A percentile compares a stretch with the other conserved stretches of the same genome.
phyloP scores from a whole-genome alignment of 495 filamentous ascomycete species.

The Pseudoneurospora amorphoporcata region DNA sequence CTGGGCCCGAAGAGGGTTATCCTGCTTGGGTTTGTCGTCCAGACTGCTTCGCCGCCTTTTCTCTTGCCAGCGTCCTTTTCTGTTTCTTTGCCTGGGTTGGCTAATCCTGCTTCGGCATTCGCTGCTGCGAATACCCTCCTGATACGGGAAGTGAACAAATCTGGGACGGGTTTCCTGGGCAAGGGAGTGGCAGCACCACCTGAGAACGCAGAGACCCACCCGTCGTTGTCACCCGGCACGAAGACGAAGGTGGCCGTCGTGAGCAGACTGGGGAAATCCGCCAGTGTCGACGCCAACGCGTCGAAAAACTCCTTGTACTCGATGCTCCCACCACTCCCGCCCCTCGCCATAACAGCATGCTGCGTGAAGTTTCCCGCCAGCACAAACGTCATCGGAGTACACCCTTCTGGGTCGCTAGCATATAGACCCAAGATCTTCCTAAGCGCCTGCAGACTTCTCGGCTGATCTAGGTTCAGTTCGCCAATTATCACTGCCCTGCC shows the following conservation, averaged over 20 bases:
- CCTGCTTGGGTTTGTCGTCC: conserved; percentile 78
- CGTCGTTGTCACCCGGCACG: conserved; percentile 91
- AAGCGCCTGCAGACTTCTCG: conserved; percentile 63
- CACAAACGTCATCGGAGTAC: conserved; percentile 67
- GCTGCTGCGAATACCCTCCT: conserved; percentile 68
- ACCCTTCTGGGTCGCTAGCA: conserved; percentile 46
- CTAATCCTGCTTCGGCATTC: conserved; percentile 46
- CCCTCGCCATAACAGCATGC: conserved; percentile 60
- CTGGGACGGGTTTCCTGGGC: conserved; percentile 65
- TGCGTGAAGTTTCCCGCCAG: conserved; percentile 78
- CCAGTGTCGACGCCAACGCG: conserved; percentile 66
- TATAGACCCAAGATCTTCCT: conserved; percentile 65
- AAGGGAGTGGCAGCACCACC: conserved; percentile 68
- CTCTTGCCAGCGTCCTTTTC: conserved; percentile 37
- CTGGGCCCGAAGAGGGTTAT: conserved; percentile 73
- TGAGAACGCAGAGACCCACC: conserved; percentile 78
- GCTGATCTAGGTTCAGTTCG: conserved; percentile 77
- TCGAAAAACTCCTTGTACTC: conserved; percentile 95
- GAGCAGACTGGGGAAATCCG: conserved; percentile 78
- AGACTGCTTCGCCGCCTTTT: conserved; percentile 59
- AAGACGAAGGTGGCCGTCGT: conserved; percentile 75
- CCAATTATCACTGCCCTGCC: conserved; percentile 61
- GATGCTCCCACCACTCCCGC: conserved; percentile 61
- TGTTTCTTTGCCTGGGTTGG: background rate
- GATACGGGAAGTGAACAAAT: conserved; percentile 77